A percentile compares a stretch with the other conserved stretches of the same genome.
Conservation (phyloP, 2,329 filamentous ascomycete species). For the Penicillium thymicola region DNA sequence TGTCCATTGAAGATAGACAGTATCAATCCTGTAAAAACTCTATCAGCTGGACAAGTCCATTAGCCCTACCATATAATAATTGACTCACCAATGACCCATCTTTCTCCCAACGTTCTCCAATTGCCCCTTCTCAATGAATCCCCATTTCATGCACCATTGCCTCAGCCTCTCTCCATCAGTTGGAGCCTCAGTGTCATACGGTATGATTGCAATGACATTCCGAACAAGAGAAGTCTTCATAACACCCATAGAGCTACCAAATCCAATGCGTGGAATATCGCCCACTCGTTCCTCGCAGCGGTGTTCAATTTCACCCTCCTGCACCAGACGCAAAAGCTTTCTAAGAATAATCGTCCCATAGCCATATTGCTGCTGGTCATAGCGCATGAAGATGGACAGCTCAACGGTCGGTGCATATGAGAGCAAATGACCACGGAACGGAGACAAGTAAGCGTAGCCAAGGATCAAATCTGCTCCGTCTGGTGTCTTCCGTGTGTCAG, state of each 20-base stretch:
- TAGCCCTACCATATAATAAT: background rate
- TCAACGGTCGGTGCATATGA: conserved; percentile 43
- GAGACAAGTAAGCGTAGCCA: conserved; percentile 37
- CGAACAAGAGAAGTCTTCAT: conserved; percentile 17
- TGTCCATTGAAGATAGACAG: conserved; percentile 15
- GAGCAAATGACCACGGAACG: conserved; percentile 35
- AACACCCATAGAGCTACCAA: background rate
- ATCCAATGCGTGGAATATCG: background rate
- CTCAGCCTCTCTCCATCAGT: conserved; percentile 33
- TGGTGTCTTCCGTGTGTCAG: conserved; percentile 10
- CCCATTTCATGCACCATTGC: conserved; percentile 39
- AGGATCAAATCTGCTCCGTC: conserved; percentile 20
- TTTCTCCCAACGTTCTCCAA: conserved; percentile 40
- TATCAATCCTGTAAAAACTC: conserved; percentile 11
- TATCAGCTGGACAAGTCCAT: background rate
- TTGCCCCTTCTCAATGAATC: conserved; percentile 40
- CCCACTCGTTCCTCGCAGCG: conserved; percentile 2
- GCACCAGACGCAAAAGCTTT: conserved; percentile 29
- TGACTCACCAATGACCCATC: conserved; percentile 33
- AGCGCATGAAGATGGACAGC: conserved; percentile 40
- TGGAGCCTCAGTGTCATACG: conserved; percentile 35
- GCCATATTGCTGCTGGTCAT: conserved; percentile 29
- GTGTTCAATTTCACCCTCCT: conserved; percentile 17
- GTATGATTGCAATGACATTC: conserved; percentile 40
- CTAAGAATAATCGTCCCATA: conserved; percentile 35